phyloP scores from a whole-genome alignment of 495 filamentous ascomycete species.

The Daldinia concentrica region DNA sequence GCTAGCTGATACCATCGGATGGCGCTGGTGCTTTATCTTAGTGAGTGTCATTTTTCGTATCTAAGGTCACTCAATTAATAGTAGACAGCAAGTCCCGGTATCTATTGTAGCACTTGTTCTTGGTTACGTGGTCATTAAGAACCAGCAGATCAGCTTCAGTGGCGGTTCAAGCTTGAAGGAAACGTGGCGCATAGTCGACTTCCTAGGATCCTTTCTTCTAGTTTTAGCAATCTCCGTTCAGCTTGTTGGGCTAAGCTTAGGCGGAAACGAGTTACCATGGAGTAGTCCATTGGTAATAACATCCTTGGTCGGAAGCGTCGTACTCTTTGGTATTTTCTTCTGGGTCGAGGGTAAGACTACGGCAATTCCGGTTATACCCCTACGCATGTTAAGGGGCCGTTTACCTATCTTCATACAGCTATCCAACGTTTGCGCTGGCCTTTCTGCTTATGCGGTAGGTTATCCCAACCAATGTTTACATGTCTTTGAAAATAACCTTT shows the following conservation, averaged over 20 bases:
- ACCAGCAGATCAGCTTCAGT: conserved; percentile 41
- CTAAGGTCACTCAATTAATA: conserved; percentile 61
- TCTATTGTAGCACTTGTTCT: conserved; percentile 62
- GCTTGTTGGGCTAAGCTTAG: conserved; percentile 67
- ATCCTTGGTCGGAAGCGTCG: conserved; percentile 60
- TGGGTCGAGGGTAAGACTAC: conserved; percentile 64
- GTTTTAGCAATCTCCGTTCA: conserved; percentile 66
- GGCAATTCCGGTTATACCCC: conserved; percentile 69
- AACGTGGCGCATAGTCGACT: conserved; percentile 66
- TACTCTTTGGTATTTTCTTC: conserved; percentile 61
- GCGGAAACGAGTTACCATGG: conserved; percentile 71
- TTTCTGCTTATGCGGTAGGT: conserved; percentile 71
- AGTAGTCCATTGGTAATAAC: conserved; percentile 62
- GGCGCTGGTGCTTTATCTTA: conserved; percentile 60
- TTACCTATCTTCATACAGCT: conserved; percentile 64
- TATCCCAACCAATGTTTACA: background rate
- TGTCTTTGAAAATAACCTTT: background rate
- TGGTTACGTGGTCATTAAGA: conserved; percentile 63
- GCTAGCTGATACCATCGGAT: conserved; percentile 60
- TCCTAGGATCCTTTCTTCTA: conserved; percentile 63
- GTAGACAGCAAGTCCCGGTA: conserved; percentile 62
- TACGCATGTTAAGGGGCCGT: conserved; percentile 63
- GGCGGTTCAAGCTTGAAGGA: conserved; percentile 46
- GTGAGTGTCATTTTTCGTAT: conserved; percentile 59
- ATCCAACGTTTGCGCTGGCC: conserved; percentile 68